A percentile compares a stretch with the other conserved stretches of the same genome.
These are phyloP conservation scores for Fusarium sp. DNA, from an alignment of 2,329 filamentous ascomycete species.

Conservation along the genomic window DNA sequence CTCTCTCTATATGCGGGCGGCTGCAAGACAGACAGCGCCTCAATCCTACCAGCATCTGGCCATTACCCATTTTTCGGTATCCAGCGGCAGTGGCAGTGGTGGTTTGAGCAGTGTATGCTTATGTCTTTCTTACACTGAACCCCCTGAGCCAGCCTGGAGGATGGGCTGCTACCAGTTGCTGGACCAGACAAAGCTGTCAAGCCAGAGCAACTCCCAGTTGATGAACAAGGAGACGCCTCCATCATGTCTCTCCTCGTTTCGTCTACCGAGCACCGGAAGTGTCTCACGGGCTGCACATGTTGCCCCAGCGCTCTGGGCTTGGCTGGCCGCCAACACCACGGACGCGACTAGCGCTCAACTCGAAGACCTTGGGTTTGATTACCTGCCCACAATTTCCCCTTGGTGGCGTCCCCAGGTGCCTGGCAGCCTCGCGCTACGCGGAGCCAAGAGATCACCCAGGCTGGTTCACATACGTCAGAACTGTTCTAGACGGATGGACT, in stretches of 20 bases:
- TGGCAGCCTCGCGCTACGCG: conserved; percentile 39
- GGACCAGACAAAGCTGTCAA: conserved; percentile 9
- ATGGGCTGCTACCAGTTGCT: conserved; percentile 4
- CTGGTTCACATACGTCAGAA: conserved; percentile 39
- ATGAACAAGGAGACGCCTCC: conserved; percentile 5
- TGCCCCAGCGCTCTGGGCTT: conserved; percentile 7
- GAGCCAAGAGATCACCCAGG: conserved; percentile 36
- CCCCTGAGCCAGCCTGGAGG: conserved; percentile 1
- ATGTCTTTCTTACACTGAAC: neutral
- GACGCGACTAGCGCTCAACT: conserved; percentile 16
- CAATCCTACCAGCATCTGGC: conserved; percentile 4
- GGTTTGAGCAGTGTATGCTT: conserved; percentile 8
- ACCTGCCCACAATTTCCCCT: conserved; percentile 44
- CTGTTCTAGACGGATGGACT: conserved; percentile 33
- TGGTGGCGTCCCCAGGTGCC: conserved; percentile 39
- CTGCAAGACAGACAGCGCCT: conserved; percentile 2
- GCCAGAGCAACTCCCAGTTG: neutral
- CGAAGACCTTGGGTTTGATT: conserved; percentile 40
- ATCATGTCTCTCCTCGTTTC: neutral
- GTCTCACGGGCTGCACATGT: conserved; percentile 13
- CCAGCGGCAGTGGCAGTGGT: neutral
- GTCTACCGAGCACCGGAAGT: neutral
- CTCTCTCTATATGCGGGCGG: neutral
- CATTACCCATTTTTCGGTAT: conserved; percentile 8
- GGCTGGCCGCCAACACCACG: conserved; percentile 12